phyloP scores from a whole-genome alignment of 345 rosid genomes.

The Trapa incisa region DNA sequence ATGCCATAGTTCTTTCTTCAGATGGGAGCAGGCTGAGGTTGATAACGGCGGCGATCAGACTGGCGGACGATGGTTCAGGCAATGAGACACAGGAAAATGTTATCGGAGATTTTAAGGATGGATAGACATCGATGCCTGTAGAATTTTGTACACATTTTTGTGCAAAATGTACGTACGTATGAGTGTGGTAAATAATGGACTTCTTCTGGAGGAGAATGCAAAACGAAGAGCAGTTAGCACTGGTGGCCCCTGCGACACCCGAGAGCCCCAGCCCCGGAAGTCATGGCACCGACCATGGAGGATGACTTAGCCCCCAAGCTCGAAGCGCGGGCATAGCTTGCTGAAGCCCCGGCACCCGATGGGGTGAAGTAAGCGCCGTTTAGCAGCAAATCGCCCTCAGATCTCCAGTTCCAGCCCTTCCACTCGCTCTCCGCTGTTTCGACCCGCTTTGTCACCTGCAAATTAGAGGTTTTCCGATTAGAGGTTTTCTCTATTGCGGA shows the following conservation, averaged over 20 bases:
- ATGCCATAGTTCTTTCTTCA: neutral
- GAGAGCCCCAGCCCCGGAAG: conserved; percentile 9
- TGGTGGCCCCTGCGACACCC: conserved; percentile 14
- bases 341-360: conserved; percentile 17
- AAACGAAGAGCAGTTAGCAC: conserved; percentile 5
- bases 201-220: neutral
- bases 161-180: conserved; percentile 1
- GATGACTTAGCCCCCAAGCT: conserved; percentile 20
- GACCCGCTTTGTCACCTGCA: conserved; percentile 20
- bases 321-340: conserved; percentile 18
- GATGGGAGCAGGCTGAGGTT: conserved; percentile 18
- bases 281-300: conserved; percentile 17
- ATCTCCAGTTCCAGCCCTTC: conserved; percentile 23
- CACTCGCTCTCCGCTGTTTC: conserved; percentile 11
- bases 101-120: too few species aligned
- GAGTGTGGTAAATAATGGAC: neutral
- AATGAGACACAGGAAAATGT: too few species aligned
- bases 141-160: too few species aligned
- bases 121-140: too few species aligned
- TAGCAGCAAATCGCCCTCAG: conserved; percentile 17
- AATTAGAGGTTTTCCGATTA: too few species aligned
- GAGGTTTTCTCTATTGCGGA: neutral
- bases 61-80: too few species aligned
- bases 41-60: neutral
- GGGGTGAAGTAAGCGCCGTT: conserved; percentile 22